These are phyloP conservation scores for Apiospora saccharicola DNA, from an alignment of 2,329 filamentous ascomycete species.

Conservation along the genomic window DNA sequence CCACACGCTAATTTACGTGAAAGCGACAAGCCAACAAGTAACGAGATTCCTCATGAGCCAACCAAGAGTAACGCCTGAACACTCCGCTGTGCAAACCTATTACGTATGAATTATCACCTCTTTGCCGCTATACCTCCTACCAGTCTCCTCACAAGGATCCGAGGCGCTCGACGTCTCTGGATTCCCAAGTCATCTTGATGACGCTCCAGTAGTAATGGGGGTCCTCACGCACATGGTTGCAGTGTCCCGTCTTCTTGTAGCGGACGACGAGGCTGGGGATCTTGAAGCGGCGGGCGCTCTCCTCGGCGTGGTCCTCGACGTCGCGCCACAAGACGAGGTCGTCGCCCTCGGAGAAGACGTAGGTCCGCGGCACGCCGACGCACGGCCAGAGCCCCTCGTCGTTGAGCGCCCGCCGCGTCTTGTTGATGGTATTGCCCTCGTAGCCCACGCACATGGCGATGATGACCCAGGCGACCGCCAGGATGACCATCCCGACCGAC, in stretches of 20 bases:
- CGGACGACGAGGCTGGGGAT: constrained; percentile 34
- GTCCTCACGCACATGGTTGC: constrained; percentile 33
- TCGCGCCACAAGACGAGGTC: constrained; percentile 36
- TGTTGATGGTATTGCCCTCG: constrained; percentile 31
- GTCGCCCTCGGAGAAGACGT: constrained; percentile 36
- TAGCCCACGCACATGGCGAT: constrained; percentile 28
- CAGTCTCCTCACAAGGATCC: background rate
- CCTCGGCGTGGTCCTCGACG: constrained; percentile 33
- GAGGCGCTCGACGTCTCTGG: constrained; percentile 25
- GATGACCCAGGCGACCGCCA: constrained; percentile 29
- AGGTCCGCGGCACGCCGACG: constrained; percentile 29
- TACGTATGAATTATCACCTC: background rate
- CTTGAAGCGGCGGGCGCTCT: constrained; percentile 25
- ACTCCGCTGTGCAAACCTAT: background rate
- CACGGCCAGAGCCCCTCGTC: constrained; percentile 31
- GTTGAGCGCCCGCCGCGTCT: constrained; percentile 34
- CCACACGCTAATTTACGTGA: background rate
- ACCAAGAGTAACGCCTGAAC: background rate
- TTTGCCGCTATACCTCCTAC: too few relatives aligned
- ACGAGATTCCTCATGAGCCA: background rate
- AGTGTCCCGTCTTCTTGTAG: constrained; percentile 35
- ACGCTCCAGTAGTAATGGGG: constrained; percentile 35
- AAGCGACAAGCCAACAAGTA: background rate
- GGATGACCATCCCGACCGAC: constrained; percentile 29
- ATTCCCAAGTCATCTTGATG: constrained; percentile 36